Evolutionary conservation across 176 grass and related monocot genomes (phyloP).

Genomic region (Oryza officinalis): DNA sequence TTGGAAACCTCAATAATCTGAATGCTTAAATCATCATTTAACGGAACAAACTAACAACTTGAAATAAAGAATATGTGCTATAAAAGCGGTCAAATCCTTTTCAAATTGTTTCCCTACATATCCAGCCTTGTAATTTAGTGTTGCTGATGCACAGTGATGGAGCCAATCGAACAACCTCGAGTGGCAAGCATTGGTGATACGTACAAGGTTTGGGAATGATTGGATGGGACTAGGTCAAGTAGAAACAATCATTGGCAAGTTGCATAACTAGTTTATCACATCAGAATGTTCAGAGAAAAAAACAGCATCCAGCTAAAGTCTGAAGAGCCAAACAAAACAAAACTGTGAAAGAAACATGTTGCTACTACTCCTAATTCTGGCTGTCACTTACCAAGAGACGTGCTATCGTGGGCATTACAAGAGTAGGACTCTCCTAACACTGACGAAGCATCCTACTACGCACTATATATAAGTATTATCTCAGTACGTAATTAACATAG

Average conservation of each 20-base stretch:
- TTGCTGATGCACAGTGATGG: slow-evolving; percentile 28
- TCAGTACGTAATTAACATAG: too few species aligned
- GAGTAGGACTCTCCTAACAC: not conserved
- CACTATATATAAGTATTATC: too few species aligned
- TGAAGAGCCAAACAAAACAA: not conserved
- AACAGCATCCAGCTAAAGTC: not conserved
- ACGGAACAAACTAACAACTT: not conserved
- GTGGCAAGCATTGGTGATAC: slow-evolving; percentile 3
- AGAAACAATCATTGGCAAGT: slow-evolving; percentile 34
- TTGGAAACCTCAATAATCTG: not conserved
- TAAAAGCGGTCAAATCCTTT: slow-evolving; percentile 18
- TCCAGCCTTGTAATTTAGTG: not conserved
- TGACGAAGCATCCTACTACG: not conserved
- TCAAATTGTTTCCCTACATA: not conserved
- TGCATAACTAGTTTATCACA: slow-evolving; percentile 32
- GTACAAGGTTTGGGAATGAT: slow-evolving; percentile 29
- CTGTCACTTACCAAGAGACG: slow-evolving; percentile 19
- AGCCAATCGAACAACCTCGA: slow-evolving; percentile 38
- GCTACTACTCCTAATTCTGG: not conserved
- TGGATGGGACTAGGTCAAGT: slow-evolving; percentile 9
- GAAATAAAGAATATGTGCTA: not conserved
- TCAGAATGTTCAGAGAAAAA: slow-evolving; percentile 20
- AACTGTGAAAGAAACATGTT: not conserved
- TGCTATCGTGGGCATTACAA: not conserved
- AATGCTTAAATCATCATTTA: not conserved